Conservation (phyloP, 2,329 filamentous ascomycete genomes). For the Botrytis pseudocinerea region DNA sequence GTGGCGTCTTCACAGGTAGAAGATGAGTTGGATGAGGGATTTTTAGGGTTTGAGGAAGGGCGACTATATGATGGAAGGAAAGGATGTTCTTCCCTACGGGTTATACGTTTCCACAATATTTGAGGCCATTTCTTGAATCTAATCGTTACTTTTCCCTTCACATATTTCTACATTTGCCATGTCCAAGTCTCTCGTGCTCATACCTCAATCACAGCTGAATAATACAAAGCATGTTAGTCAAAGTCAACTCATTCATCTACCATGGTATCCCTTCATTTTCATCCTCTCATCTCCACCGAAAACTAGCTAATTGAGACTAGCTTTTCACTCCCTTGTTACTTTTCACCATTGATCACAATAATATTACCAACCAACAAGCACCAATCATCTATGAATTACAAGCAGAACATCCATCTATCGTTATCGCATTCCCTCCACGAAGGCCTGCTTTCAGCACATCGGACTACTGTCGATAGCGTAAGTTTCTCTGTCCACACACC, state of each 20-base stretch:
- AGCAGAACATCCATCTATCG: constrained; percentile 2
- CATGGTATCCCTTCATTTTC: constrained; percentile 4
- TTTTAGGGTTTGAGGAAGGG: no score
- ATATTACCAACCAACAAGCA: neutral
- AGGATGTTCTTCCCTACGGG: no score
- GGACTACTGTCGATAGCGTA: neutral
- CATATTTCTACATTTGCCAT: neutral
- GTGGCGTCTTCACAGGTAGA: no score
- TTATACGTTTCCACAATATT: no score
- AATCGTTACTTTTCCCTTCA: neutral
- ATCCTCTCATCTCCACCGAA: neutral
- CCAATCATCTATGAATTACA: constrained; percentile 8
- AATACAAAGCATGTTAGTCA: neutral
- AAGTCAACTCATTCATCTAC: neutral
- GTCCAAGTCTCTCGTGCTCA: neutral
- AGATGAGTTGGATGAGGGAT: no score
- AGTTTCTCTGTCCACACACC: neutral
- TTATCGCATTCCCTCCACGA: neutral
- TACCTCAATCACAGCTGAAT: neutral
- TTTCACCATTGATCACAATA: neutral
- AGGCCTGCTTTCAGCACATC: neutral
- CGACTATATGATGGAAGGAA: no score
- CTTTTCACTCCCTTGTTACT: neutral
- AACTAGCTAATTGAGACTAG: neutral
- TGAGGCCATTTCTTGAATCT: neutral